Percentiles rank a stretch among this genome's conserved stretches.
These are phyloP conservation scores for Plasmopara halstedii DNA, from an alignment of 352 stramenopile genomes.

Conservation along the genomic window DNA sequence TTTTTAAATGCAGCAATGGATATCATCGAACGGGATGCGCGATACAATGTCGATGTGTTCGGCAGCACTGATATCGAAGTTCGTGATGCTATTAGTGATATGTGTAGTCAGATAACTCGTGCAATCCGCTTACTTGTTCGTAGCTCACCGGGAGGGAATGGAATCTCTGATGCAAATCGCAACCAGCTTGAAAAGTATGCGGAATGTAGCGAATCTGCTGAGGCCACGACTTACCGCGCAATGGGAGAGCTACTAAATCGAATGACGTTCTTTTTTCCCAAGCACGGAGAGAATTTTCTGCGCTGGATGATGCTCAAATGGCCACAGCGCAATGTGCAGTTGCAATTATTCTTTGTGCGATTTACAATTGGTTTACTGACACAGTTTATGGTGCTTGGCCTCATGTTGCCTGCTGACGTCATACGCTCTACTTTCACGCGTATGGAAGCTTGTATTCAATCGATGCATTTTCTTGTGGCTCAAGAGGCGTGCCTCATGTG, in stretches of 20 bases:
- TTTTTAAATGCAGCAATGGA: conserved; percentile 45
- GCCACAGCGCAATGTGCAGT: conserved; percentile 60
- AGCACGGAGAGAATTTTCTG: conserved; percentile 54
- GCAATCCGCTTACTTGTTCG: conserved; percentile 48
- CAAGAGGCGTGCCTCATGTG: conserved; percentile 63
- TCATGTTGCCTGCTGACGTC: conserved; percentile 41
- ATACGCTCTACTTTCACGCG: conserved; percentile 44
- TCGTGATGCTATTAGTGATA: conserved; percentile 19
- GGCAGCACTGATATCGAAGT: conserved; percentile 31
- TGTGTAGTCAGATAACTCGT: conserved; percentile 42
- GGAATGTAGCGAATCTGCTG: conserved; percentile 48
- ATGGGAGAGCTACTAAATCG: conserved; percentile 57
- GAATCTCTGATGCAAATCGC: conserved; percentile 31
- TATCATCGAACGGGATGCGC: conserved; percentile 32
- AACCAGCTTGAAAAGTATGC: conserved; percentile 63
- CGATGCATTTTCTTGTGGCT: conserved; percentile 63
- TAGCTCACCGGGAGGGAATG: conserved; percentile 38
- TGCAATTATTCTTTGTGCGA: conserved; percentile 70
- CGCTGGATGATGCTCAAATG: conserved; percentile 68
- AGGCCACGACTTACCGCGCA: conserved; percentile 55
- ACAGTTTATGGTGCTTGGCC: conserved; percentile 49
- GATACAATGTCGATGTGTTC: conserved; percentile 30
- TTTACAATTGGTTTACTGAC: conserved; percentile 52
- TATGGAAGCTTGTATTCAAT: conserved; percentile 46
- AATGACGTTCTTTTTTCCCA: conserved; percentile 49